A percentile compares a stretch with the other conserved stretches of the same genome.
phyloP scores from a whole-genome alignment of 805 yeast species.

The Schwanniomyces sp. region DNA sequence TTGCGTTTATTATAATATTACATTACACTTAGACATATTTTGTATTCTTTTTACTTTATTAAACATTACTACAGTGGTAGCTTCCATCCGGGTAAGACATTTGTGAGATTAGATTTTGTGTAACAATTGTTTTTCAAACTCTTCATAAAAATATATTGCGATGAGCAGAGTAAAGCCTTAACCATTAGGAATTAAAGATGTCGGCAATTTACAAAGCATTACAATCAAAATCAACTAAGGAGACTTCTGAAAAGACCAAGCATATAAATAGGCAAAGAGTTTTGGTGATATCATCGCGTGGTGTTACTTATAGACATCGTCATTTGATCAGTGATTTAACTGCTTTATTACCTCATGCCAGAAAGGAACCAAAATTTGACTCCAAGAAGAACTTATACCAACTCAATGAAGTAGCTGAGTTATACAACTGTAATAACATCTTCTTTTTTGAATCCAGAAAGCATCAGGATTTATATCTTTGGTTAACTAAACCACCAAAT shows the following conservation, averaged over 20 bases:
- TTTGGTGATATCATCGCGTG: slow-evolving; percentile 87
- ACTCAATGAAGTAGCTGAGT: slow-evolving; percentile 92
- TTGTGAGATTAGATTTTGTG: not conserved
- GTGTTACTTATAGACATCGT: slow-evolving; percentile 93
- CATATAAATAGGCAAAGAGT: slow-evolving; percentile 87
- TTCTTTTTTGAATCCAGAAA: slow-evolving; percentile 94
- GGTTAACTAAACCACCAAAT: slow-evolving; percentile 96
- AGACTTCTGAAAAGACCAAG: slow-evolving; percentile 46
- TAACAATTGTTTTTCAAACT: slow-evolving; percentile 1
- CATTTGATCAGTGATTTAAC: slow-evolving; percentile 84
- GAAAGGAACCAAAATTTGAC: slow-evolving; percentile 95
- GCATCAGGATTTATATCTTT: slow-evolving; percentile 90
- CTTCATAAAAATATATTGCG: not conserved
- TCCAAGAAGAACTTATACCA: slow-evolving; percentile 85
- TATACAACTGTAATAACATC: slow-evolving; percentile 95
- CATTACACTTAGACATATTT: not conserved
- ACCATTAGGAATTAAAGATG: slow-evolving; percentile 20
- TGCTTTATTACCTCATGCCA: slow-evolving; percentile 84
- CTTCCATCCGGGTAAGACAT: not conserved
- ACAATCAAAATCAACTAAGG: slow-evolving; percentile 47
- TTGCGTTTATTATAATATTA: not conserved
- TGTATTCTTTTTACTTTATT: not conserved
- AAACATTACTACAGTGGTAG: not conserved
- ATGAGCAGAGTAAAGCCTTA: not conserved
- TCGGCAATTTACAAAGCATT: slow-evolving; percentile 48